Percentiles rank a stretch among this genome's conserved stretches.
Evolutionary conservation across 768 basidiomycete genomes (phyloP).

Genomic region (Pleurotus tuber-regium): DNA sequence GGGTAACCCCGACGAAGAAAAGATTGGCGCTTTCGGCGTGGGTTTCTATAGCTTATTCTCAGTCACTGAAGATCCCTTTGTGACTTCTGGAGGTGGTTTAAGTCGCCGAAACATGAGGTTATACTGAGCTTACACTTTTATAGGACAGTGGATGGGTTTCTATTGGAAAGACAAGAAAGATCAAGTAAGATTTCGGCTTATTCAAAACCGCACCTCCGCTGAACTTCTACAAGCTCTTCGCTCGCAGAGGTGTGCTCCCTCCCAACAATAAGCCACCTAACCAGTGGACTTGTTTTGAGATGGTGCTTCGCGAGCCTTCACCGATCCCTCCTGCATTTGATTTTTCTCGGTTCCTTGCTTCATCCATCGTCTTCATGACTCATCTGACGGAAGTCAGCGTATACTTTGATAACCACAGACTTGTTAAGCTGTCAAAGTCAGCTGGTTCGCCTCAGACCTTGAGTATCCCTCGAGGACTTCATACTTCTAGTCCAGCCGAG

Average conservation of each 20-base stretch:
- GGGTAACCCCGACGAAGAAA: slow-evolving; percentile 92
- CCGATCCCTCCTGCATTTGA: slow-evolving; percentile 85
- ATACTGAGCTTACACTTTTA: slow-evolving; percentile 15
- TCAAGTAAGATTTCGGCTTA: slow-evolving; percentile 53
- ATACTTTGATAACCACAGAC: slow-evolving; percentile 75
- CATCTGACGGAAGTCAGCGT: slow-evolving; percentile 74
- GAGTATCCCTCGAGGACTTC: slow-evolving; percentile 55
- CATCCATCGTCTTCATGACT: slow-evolving; percentile 92
- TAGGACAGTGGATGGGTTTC: slow-evolving; percentile 91
- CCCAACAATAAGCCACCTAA: slow-evolving; percentile 26
- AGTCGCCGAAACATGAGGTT: slow-evolving; percentile 17
- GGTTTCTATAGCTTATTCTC: slow-evolving; percentile 72
- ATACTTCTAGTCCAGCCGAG: slow-evolving; percentile 48
- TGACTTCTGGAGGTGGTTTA: slow-evolving; percentile 68
- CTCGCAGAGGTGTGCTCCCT: slow-evolving; percentile 70
- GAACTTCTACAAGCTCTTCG: slow-evolving; percentile 58
- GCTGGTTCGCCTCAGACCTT: slow-evolving; percentile 49
- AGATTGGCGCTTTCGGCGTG: slow-evolving; percentile 95
- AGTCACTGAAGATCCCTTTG: slow-evolving; percentile 80
- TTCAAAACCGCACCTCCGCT: slow-evolving; percentile 1
- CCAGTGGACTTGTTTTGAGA: slow-evolving; percentile 87
- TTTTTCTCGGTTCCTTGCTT: slow-evolving; percentile 84
- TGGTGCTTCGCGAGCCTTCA: slow-evolving; percentile 78
- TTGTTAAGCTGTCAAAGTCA: slow-evolving; percentile 66
- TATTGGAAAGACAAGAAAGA: slow-evolving; percentile 95